Conservation (phyloP, 2,329 filamentous ascomycete genomes). For the Tolypocladium ophioglossoides region DNA sequence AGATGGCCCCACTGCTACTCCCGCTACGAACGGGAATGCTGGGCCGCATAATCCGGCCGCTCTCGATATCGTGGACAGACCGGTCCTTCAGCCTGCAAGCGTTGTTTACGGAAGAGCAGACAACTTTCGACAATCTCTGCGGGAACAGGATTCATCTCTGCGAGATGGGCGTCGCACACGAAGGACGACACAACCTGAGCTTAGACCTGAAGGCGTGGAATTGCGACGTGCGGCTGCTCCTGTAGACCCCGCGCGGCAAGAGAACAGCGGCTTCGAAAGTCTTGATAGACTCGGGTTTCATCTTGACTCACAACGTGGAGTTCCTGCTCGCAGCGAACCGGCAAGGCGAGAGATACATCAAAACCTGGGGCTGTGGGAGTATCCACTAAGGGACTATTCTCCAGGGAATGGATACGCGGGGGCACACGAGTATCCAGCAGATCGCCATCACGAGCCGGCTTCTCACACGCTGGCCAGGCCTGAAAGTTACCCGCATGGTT, state of each 20-base stretch:
- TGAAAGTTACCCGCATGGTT: neutral
- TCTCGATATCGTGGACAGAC: conserved; percentile 3
- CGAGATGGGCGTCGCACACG: neutral
- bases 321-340: too few relatives aligned
- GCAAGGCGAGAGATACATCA: neutral
- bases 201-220: neutral
- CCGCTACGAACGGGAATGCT: neutral
- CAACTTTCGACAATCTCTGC: neutral
- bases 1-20: neutral
- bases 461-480: neutral
- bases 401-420: neutral
- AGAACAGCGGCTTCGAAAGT: neutral
- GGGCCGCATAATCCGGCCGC: neutral
- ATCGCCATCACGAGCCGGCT: neutral
- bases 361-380: neutral
- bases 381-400: neutral
- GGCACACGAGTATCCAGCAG: neutral
- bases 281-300: neutral
- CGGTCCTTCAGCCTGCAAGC: conserved; percentile 15
- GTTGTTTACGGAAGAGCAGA: conserved; percentile 18
- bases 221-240: neutral
- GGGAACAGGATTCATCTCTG: neutral
- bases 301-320: neutral
- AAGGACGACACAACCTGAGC: neutral
- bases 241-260: neutral